Base-by-base conservation (phyloP, 2,329 filamentous ascomycete species). In the Aspergillus persii region DNA sequence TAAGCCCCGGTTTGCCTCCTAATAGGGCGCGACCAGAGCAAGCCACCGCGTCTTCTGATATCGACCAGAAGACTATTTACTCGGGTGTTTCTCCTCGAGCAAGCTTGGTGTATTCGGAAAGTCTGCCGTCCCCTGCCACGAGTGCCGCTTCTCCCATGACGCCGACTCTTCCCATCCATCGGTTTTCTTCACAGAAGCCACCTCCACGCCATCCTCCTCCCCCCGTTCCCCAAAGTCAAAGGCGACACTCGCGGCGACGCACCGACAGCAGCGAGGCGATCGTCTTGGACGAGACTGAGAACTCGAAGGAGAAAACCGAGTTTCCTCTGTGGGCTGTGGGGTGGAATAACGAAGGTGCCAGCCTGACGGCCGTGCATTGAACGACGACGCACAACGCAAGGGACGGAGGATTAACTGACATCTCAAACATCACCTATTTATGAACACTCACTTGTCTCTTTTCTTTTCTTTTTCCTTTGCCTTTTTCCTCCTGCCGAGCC, bases 251-350 rank as follows among this genome's bases (percentile, higher is more conserved):
- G 15, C 69, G 75, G 41, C 72, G 76, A 50, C 72, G 76, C 31
- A 79, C 77, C 0, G 73, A 77, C 61, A 79, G 76, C 62, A 78
- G 76, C 57, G 77, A 80, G 66, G 78, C 79, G 58, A 80, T 83
- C 51, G 74, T 77, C 53, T 69, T 79, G 49, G 76, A 76, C 53
- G 70, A 76, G 26, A 74, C 76, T 1, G 77, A 79, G 3, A 80
- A 81, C 31, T 81, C 83, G 62, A 80, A 77, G 48, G 84, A 86
- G 80, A 84, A 86, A 53, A 67, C 83, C 9, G 80, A 80, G 4
- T 77, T 81, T 56, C 75, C 76, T 4, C 67, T 77, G 29, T 79
- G 77, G 77, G 68, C 74, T 50, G 63, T 74, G 58, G 68, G 75
- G 48, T 71, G 76, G 74, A 68, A 74, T 72, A 61, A 81, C 78